Base-by-base conservation (phyloP, 441 rosid genomes). In the Brassica balearica region DNA sequence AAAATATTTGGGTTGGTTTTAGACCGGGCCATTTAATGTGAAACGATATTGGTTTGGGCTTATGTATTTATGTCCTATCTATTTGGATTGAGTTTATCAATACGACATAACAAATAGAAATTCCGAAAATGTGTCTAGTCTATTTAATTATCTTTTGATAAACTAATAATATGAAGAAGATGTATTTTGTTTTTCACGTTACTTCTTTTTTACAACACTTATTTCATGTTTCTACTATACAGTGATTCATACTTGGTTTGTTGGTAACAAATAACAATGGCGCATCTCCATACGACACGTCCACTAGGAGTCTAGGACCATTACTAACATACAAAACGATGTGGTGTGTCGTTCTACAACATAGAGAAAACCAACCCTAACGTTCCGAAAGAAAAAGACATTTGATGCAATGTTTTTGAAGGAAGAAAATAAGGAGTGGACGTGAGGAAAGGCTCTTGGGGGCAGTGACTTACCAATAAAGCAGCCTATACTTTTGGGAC, bases 401-500 rank as follows among this genome's bases (percentile, higher is more conserved):
- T 12, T 20, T 0, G 58, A 41, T 67, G 58, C 2, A 41, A 67
- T 2, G 23, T 10, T 2, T 10, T 5, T 38, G 55, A 66, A 66
- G 32, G 55, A 20, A 65, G 11, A 36, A 27, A 17, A 6, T 11
- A 66, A 43, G 11, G 34, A 22, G 19, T 66, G 70, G 70, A 20
- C 8, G 23, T 20, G 71, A 43, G 71, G 36, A 67, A 43, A 22
- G 71, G 71, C 58, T 67, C 70, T 67, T 67, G 56, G 14, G 11
- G 70, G 70, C 58, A 67, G 71, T 67, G 71, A 67, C 58, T 67
- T 67, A 1, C 69, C 71, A 15, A 67, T 67, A 67, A 66, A 36
- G 68, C 60, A n/a, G 73, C 60, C 22, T 43, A 77, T 63, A 36
- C 59, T 51, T 63, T 70, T 65, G 71, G 81, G 75, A 27, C 68